phyloP scores from a whole-genome alignment of 2,329 filamentous ascomycete species.

The Colletotrichum cordylinicola region DNA sequence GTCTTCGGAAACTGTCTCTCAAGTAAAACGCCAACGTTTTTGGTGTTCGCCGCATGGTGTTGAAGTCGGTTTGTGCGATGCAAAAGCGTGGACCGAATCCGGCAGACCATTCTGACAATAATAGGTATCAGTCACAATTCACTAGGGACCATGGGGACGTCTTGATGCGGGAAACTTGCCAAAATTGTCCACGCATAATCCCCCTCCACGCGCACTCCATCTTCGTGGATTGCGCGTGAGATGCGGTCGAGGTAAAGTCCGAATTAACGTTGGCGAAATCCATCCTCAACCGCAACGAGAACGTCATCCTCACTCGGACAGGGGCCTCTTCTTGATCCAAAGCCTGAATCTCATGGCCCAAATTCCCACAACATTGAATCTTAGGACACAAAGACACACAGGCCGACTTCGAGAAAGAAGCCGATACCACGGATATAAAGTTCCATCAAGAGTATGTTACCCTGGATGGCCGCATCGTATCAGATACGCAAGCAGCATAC shows the following conservation, averaged over 20 bases:
- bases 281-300: constrained; percentile 14
- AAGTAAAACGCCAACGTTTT: constrained; percentile 26
- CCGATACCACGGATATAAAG: background rate
- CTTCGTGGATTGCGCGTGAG: constrained; percentile 29
- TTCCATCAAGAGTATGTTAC: constrained; percentile 29
- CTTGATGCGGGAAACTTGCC: constrained; percentile 27
- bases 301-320: constrained; percentile 25
- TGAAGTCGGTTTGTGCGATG: constrained; percentile 31
- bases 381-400: constrained; percentile 24
- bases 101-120: background rate
- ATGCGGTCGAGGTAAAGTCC: constrained; percentile 28
- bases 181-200: constrained; percentile 43
- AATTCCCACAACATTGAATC: background rate
- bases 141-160: no score
- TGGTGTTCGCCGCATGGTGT: constrained; percentile 30
- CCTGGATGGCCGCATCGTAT: constrained; percentile 14
- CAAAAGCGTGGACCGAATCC: constrained; percentile 33
- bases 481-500: constrained; percentile 27
- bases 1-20: constrained; percentile 23
- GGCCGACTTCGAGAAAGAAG: background rate
- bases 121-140: background rate
- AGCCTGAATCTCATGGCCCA: background rate
- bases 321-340: constrained; percentile 26
- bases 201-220: constrained; percentile 33
- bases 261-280: constrained; percentile 27